Base-by-base conservation (phyloP, 352 stramenopile genomes). In the Pythium diclinum region DNA sequence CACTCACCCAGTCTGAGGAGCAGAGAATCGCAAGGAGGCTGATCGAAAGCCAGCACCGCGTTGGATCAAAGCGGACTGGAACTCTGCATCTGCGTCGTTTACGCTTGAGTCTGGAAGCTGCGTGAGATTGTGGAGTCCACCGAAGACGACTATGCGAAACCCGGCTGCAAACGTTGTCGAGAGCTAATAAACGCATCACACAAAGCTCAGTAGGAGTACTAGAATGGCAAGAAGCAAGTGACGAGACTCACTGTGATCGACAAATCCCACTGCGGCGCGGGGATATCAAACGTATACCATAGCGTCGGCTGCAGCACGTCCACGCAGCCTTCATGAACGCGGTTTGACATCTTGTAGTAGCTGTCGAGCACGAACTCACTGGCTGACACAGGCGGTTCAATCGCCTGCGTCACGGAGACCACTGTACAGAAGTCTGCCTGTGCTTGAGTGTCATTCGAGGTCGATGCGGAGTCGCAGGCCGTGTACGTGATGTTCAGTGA, bases 121-220 rank as follows among this genome's bases (percentile, higher is more conserved):
- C 0, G 57, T 63, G n/a, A 65, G 19, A 16, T 56, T 61, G 38
- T 51, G 55, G 34, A 51, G 42, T 9, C 30, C n/a, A 13, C 36
- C 49, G 14, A 64, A 61, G 10, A 42, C 63, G 9, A 58, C 46
- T 7, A 69, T 60, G 19, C 38, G 6, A n/a, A 69, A 62, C 23
- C 63, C 63, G 25, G 56, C 47, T 9, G 63, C 46, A 14, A 69
- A 69, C 3, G 63, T 69, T 19, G 56, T 69, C 17, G 63, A 69
- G 14, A 69, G n/a, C 63, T 69, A 21, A 10, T 69, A 21, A 8
- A 8, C 23, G 8, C 23, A 38, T 17, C n/a, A 14, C 49, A 11
- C 49, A 10, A 38, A 33, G 16, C 8, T 56, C 23, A 56, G 14
- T 56, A 23, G 6, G 44, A 28, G 19, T 9, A 25, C 16, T 16